phyloP scores from a whole-genome alignment of 495 filamentous ascomycete species.

The Emericellopsis terricola region DNA sequence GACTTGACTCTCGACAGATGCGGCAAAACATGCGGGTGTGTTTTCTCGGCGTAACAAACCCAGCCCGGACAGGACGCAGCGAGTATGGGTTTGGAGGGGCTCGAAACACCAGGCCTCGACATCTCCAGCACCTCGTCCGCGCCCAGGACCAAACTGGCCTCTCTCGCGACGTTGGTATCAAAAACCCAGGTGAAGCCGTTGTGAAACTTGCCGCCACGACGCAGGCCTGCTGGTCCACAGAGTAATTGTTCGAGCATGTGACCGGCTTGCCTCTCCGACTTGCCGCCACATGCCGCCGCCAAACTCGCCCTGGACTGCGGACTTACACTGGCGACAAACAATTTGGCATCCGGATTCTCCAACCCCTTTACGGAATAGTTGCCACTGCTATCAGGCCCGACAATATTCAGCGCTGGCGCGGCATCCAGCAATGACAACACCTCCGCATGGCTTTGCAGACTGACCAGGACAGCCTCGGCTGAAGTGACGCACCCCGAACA shows the following conservation, averaged over 20 bases:
- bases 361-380: constrained; percentile 15
- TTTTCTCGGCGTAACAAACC: constrained; percentile 98
- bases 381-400: constrained; percentile 6
- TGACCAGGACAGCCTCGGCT: constrained; percentile 86
- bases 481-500: constrained; percentile 97
- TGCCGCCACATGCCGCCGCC: constrained; percentile 63
- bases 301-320: constrained; percentile 78
- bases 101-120: constrained; percentile 2
- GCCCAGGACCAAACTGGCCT: constrained; percentile 58
- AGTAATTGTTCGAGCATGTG: constrained; percentile 73
- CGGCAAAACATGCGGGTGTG: constrained; percentile 79
- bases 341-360: constrained; percentile 31
- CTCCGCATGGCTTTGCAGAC: constrained; percentile 78
- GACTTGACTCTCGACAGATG: constrained; percentile 86
- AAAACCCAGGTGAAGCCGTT: constrained; percentile 75
- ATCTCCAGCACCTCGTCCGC: constrained; percentile 51
- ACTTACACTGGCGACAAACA: constrained; percentile 82
- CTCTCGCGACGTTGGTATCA: constrained; percentile 66
- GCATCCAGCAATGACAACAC: constrained; percentile 68
- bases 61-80: constrained; percentile 90
- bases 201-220: constrained; percentile 45
- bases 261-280: constrained; percentile 54
- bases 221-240: constrained; percentile 47
- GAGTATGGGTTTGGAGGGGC: constrained; percentile 48
- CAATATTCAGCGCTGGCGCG: constrained; percentile 31